Evolutionary conservation across 805 yeast genomes (phyloP).

Genomic region (Jamesozyma gamospora): DNA sequence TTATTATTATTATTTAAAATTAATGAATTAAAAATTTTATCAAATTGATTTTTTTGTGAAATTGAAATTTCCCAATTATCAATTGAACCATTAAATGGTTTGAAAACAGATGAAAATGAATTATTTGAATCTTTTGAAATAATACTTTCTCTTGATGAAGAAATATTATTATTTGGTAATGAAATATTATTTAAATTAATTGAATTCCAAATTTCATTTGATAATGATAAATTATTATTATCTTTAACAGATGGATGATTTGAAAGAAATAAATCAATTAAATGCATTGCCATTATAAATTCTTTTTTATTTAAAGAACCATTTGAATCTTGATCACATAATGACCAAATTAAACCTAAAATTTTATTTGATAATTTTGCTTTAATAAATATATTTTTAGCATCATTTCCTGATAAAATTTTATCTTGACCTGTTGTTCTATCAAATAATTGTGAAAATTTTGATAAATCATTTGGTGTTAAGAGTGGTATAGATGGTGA

Average conservation of each 20-base stretch:
- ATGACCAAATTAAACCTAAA: slow-evolving; percentile 79
- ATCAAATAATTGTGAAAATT: slow-evolving; percentile 60
- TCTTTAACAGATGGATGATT: slow-evolving; percentile 53
- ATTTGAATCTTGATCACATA: slow-evolving; percentile 63
- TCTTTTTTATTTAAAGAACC: slow-evolving; percentile 68
- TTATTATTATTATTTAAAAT: slow-evolving; percentile 44
- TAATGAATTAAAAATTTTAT: slow-evolving; percentile 62
- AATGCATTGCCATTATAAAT: slow-evolving; percentile 88
- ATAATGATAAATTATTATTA: slow-evolving; percentile 57
- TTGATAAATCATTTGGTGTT: slow-evolving; percentile 46
- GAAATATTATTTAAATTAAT: slow-evolving; percentile 11
- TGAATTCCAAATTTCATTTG: slow-evolving; percentile 34
- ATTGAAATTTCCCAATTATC: slow-evolving; percentile 57
- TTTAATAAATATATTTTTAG: slow-evolving; percentile 77
- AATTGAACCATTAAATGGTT: background rate
- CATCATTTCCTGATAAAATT: slow-evolving; percentile 54
- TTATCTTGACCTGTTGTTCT: slow-evolving; percentile 36
- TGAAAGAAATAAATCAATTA: slow-evolving; percentile 59
- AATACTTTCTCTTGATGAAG: background rate
- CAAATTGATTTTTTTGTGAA: slow-evolving; percentile 63
- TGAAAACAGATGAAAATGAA: too few species aligned
- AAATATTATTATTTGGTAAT: background rate
- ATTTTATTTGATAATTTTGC: slow-evolving; percentile 71
- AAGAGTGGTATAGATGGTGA: slow-evolving; percentile 34
- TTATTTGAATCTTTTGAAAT: background rate